Evolutionary conservation across 305 asterid species (phyloP).

Genomic region (Fraxinus platypoda): DNA sequence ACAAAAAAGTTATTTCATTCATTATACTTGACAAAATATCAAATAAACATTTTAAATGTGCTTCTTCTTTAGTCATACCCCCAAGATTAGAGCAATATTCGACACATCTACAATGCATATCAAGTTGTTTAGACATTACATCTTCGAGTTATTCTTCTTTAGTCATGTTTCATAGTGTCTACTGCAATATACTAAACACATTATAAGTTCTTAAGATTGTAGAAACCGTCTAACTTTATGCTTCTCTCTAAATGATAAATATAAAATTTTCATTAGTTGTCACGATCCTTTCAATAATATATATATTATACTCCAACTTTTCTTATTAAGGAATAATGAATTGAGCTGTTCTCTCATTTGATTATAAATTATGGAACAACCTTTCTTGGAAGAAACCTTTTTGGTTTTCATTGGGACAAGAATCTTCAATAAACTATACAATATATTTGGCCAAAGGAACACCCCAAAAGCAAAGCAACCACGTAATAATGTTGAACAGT

Average conservation of each 20-base stretch:
- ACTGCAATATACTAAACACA: neutral
- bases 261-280: neutral
- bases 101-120: neutral
- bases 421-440: neutral
- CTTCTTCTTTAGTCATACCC: neutral
- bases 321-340: neutral
- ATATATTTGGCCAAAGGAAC: neutral
- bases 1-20: neutral
- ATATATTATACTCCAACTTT: neutral
- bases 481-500: neutral
- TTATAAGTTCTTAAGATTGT: neutral
- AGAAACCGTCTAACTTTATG: neutral
- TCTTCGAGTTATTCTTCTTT: neutral
- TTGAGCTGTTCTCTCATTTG: neutral
- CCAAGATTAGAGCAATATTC: neutral
- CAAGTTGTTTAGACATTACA: neutral
- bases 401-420: neutral
- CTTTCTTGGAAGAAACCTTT: neutral
- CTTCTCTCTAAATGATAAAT: neutral
- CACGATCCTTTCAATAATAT: neutral
- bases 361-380: neutral
- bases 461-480: constrained; percentile 31
- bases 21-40: neutral
- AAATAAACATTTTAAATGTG: neutral
- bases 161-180: neutral